Evolutionary conservation across 1,139 yeast species (phyloP), one percentile per base, ranked within the genome.

Genomic region (Candida glucosophila): DNA sequence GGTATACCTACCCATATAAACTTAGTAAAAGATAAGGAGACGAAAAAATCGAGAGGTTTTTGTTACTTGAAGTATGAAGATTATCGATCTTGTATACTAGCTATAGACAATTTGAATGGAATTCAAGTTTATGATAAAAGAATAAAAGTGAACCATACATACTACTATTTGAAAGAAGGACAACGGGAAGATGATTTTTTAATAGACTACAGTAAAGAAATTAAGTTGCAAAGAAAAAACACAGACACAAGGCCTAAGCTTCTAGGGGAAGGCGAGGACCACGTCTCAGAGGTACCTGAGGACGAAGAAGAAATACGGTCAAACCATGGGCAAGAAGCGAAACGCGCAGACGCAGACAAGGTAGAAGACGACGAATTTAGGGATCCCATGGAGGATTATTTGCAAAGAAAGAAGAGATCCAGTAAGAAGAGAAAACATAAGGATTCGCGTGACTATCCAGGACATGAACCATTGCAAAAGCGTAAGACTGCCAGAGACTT

Each of bases 71-170:
- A 85, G 48, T 90, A 82, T 44, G 88, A 77, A 38, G 86, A 83
- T 41, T 83, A 76, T 49, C 58, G 82, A 29, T 80, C 94, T 4
- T 76, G 94, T 19, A 69, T 83, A 0, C 55, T 90, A 25, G 95
- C 97, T 0, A 77, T 90, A 3, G 98, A 90, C 52, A 90, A 90
- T 45, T 58, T 88, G 36, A 81, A 82, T 46, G 95, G 95, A 1
- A 58, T 73, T 3, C 65, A 60, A 28, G 44, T 86, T 0, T 64
- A 70, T 29, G 90, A 78, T 12, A 57, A 75, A 29, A 49, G 33
- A 12, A 41, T 86, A 7, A 59, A 71, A 30, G 93, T 86, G 4
- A 95, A 86, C 44, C 96, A 86, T 56, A 72, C 80, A 9, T 65
- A 73, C 37, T 85, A 71, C 46, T 64, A 65, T 33, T 65, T 77